A percentile compares a stretch with the other conserved stretches of the same genome.
Evolutionary conservation across 1,139 yeast species (phyloP).

Genomic region (Wickerhamomyces sp.): DNA sequence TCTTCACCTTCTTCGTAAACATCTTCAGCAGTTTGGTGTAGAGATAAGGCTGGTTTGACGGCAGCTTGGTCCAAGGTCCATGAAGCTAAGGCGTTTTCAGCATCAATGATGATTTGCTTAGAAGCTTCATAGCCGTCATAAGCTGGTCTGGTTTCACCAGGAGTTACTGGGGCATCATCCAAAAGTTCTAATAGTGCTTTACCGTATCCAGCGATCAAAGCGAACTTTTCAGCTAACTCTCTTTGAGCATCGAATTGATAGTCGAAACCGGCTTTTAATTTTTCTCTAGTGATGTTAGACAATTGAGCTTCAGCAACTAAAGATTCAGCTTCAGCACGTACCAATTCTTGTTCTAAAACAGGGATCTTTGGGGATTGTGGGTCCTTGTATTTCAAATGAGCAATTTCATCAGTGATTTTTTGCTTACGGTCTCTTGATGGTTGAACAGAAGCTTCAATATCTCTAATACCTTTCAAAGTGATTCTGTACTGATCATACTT

Average conservation of each 20-base stretch:
- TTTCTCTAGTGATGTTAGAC: constrained; percentile 82
- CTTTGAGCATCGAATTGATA: constrained; percentile 81
- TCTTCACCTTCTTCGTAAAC: constrained; percentile 46
- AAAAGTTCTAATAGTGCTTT: constrained; percentile 77
- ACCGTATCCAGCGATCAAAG: constrained; percentile 86
- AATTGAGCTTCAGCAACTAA: constrained; percentile 89
- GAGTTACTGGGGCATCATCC: constrained; percentile 83
- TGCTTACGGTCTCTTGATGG: constrained; percentile 86
- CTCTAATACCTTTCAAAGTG: constrained; percentile 74
- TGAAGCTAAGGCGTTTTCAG: constrained; percentile 76
- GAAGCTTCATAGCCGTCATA: constrained; percentile 87
- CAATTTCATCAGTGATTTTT: constrained; percentile 80
- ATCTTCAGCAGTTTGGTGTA: constrained; percentile 68
- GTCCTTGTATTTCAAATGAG: constrained; percentile 77
- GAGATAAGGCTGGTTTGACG: constrained; percentile 74
- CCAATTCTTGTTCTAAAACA: constrained; percentile 82
- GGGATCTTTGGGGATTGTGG: constrained; percentile 80
- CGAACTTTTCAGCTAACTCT: constrained; percentile 80
- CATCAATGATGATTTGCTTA: constrained; percentile 80
- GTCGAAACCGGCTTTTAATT: constrained; percentile 78
- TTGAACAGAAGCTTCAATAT: constrained; percentile 83
- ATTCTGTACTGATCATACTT: constrained; percentile 84
- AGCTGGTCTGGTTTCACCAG: constrained; percentile 88
- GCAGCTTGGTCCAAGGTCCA: constrained; percentile 83
- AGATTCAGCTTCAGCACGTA: constrained; percentile 88